Percentiles rank a stretch among this genome's conserved stretches.
phyloP scores from a whole-genome alignment of 208 protist species.

The Entamoeba dispar region DNA sequence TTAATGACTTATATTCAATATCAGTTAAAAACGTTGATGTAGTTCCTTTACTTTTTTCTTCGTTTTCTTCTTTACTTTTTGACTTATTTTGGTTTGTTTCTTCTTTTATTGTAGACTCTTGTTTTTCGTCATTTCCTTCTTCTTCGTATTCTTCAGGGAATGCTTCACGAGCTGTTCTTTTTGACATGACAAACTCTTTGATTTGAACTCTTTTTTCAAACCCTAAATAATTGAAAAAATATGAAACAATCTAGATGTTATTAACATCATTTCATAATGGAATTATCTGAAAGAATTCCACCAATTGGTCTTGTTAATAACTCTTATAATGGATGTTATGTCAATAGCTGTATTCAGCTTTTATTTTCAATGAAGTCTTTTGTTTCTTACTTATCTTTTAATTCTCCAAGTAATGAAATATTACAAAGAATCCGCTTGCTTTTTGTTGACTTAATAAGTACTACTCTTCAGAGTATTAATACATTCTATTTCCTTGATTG shows the following conservation, averaged over 20 bases:
- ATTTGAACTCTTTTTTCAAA: neutral
- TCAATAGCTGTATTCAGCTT: neutral
- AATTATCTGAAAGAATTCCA: neutral
- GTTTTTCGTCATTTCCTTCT: neutral
- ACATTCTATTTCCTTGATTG: neutral
- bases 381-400: neutral
- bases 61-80: no score
- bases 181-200: neutral
- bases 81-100: neutral
- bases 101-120: neutral
- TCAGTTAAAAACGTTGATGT: neutral
- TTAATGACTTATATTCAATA: neutral
- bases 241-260: no score
- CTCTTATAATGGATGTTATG: neutral
- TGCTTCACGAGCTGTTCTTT: neutral
- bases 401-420: neutral
- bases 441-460: neutral
- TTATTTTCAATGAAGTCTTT: neutral
- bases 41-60: neutral
- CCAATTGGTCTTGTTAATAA: neutral
- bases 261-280: no score
- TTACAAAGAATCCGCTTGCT: neutral
- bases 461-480: neutral
- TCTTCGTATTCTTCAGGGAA: neutral
- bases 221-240: no score